Evolutionary conservation across 1,139 yeast species (phyloP), one percentile per base, ranked within the genome.

Genomic region (Suhomyces anneliseae): DNA sequence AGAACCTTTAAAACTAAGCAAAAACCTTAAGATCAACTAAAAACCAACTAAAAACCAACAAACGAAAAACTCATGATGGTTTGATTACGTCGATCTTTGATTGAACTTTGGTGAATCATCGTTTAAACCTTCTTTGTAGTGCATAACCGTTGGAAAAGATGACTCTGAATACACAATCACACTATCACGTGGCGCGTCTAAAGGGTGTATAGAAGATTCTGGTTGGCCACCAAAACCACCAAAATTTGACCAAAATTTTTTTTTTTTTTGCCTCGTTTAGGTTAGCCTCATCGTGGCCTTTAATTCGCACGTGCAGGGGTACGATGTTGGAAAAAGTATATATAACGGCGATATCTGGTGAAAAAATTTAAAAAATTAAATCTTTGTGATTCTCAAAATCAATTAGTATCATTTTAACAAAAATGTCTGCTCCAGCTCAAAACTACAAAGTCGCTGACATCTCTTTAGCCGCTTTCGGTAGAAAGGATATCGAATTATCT

Each of bases 381-480:
- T 19, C 24, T 19, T 19, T 19, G 24, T 19, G 24, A 19, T 19
- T 19, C 24, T 19, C 24, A 19, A 19, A 19, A 19, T 19, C 24
- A 19, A 19, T 19, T 19, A 19, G 24, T 29, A 29, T 29, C n/a
- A 29, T 29, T 29, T 29, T 19, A 19, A 19, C 19, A 38, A 33
- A n/a, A n/a, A 52, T 52, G 55, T 52, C 55, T 46, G 54, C 55
- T 40, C 55, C 55, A 46, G 53, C 55, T 37, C 46, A 48, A 40
- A 87, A 85, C 78, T 93, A 85, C 83, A 93, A 95, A 78, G 97
- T 93, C 72, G 96, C 99, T 68, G 99, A 93, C 76, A 87, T 95
- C 77, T 89, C 97, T 64, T 85, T 93, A 62, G 99, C 99, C 69
- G 99, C 99, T 69, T 93, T 93, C 76, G 99, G 99, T 79, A 90